Base-by-base conservation (phyloP, 2,329 filamentous ascomycete genomes). In the Xylariaceae sp. region DNA sequence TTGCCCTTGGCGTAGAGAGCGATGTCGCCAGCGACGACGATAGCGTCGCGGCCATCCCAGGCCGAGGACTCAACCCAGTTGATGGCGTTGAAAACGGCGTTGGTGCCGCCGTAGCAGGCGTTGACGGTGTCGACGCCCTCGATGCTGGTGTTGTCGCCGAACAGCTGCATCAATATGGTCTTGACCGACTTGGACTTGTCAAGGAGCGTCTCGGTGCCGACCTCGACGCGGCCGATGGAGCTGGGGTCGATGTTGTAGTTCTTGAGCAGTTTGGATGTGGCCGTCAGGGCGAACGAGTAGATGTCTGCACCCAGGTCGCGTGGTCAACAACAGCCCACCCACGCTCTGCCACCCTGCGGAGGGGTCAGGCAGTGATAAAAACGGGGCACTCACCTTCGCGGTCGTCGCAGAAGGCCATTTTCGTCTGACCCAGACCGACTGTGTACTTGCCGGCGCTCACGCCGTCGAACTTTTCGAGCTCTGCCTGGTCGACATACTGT, bases 161-260 rank as follows among this genome's bases (percentile, higher is more conserved):
- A 90, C 41, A 92, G 78, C 76, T 91, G 88, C 88, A 92, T 92
- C 58, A 92, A 75, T 55, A 92, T 87, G 30, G 87, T 86, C 81
- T 92, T 92, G 75, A 91, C 88, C 41, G 88, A 91, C 80, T 92
- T 92, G 68, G 88, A 91, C 78, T 92, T 92, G 80, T 92, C 88
- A 65, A 92, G 76, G 49, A 92, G 76, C 57, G 88, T 92, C 79
- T 92, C 88, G 47, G 88, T 92, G 65, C 88, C 88, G 64, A 92
- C 88, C 75, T 92, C 88, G 65, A 92, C 78, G 63, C 87, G 86
- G 60, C 88, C 88, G 67, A 92, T 83, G 56, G 83, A 83, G 71
- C 86, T 85, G 65, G 82, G 72, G 71, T 94, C 87, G 72, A 94
- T 84, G 65, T 85, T 83, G 80, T 92, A 91, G 71, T 92, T 92